phyloP scores from a whole-genome alignment of 768 basidiomycete genomes.

The Coprinopsis marcescibilis region DNA sequence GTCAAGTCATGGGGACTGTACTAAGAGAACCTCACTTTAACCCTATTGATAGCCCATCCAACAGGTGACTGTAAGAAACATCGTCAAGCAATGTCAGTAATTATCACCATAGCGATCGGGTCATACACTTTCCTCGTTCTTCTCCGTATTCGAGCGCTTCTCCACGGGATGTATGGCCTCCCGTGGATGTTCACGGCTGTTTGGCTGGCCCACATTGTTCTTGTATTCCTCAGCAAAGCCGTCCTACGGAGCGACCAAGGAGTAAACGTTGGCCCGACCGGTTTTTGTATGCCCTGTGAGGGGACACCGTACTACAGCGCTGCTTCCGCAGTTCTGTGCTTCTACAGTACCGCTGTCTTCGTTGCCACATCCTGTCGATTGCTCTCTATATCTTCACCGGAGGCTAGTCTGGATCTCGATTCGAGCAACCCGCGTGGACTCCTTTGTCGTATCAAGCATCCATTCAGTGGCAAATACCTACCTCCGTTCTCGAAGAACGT shows the following conservation, averaged over 20 bases:
- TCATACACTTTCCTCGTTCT: background rate
- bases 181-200: background rate
- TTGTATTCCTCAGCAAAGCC: background rate
- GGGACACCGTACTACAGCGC: background rate
- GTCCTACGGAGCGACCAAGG: background rate
- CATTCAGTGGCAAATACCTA: background rate
- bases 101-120: background rate
- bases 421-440: background rate
- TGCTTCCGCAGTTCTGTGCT: background rate
- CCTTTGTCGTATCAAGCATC: no score
- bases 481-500: background rate
- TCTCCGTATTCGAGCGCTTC: background rate
- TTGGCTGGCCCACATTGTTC: background rate
- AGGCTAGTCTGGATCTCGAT: background rate
- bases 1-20: no score
- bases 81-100: background rate
- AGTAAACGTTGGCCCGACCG: background rate
- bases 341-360: background rate
- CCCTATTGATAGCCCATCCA: background rate
- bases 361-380: background rate
- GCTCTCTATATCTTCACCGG: background rate
- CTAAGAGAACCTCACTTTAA: background rate
- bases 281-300: background rate
- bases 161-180: background rate
- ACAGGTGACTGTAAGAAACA: background rate